Evolutionary conservation across 306 rosid genomes (phyloP).

Genomic region (Glycine soja): DNA sequence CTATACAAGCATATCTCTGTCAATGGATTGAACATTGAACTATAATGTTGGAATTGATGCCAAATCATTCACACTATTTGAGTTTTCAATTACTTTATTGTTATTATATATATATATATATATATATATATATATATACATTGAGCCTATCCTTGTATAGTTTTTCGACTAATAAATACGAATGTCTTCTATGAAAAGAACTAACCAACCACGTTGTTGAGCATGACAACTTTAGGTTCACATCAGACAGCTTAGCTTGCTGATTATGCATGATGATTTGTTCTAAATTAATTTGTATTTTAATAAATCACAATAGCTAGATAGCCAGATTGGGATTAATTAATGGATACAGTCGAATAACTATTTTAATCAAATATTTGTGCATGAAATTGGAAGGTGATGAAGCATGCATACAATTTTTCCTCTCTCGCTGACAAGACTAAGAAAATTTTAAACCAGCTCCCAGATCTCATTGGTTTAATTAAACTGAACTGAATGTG

Average conservation of each 20-base stretch:
- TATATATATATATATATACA: neutral
- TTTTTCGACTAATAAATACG: constrained; percentile 46
- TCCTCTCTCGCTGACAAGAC: neutral
- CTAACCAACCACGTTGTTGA: constrained; percentile 44
- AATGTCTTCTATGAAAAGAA: constrained; percentile 40
- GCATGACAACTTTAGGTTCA: constrained; percentile 47
- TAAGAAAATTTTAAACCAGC: neutral
- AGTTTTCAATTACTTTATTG: constrained; percentile 28
- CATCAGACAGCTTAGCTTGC: constrained; percentile 45
- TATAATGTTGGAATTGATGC: constrained; percentile 14
- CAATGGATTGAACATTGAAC: neutral
- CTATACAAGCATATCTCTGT: neutral
- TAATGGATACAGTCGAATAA: neutral
- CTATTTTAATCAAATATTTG: neutral
- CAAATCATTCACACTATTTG: neutral
- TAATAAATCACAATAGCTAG: constrained; percentile 28
- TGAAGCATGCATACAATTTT: neutral
- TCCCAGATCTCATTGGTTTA: neutral
- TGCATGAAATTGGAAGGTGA: constrained; percentile 24
- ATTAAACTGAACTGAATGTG: neutral
- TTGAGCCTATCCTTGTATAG: constrained; percentile 34
- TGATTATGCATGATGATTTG: constrained; percentile 28
- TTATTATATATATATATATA: constrained; percentile 4
- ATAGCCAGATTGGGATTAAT: neutral
- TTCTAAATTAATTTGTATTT: neutral